Conservation (phyloP, 2,329 filamentous ascomycete genomes). For the Trichophyton equinum region DNA sequence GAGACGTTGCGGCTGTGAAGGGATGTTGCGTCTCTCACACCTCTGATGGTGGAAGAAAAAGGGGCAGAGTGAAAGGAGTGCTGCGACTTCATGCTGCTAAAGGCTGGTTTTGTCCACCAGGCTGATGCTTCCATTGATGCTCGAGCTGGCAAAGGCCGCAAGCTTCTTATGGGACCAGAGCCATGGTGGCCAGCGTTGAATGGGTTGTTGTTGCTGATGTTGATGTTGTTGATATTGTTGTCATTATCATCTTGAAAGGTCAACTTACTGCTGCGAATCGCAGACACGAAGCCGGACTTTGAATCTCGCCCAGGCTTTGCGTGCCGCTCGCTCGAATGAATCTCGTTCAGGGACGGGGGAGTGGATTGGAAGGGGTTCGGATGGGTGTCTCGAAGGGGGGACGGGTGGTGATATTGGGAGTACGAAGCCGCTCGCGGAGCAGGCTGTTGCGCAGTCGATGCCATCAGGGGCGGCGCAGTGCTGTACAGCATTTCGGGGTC, state of each 20-base stretch:
- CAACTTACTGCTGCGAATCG: conserved; percentile 13
- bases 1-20: not conserved
- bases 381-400: conserved; percentile 11
- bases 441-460: conserved; percentile 10
- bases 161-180: not conserved
- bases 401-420: conserved; percentile 12
- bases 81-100: not conserved
- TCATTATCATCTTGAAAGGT: conserved; percentile 5
- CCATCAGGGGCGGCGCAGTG: conserved; percentile 7
- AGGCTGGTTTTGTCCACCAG: conserved; percentile 1
- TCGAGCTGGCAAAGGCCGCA: not conserved
- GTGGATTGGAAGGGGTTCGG: conserved; percentile 13
- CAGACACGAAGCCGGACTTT: conserved; percentile 3
- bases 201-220: not conserved
- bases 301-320: not conserved
- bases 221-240: not conserved
- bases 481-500: not conserved
- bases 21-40: not conserved
- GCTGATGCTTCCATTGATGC: not conserved
- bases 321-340: conserved; percentile 1
- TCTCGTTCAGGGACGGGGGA: conserved; percentile 9
- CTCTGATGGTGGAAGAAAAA: not conserved
- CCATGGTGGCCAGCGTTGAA: not conserved
- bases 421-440: conserved; percentile 5
- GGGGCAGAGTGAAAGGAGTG: not conserved